Percentiles rank a stretch among this genome's conserved stretches.
These are phyloP conservation scores for Pittosporum tobira DNA, from an alignment of 129 eudicot genomes.

Conservation along the genomic window DNA sequence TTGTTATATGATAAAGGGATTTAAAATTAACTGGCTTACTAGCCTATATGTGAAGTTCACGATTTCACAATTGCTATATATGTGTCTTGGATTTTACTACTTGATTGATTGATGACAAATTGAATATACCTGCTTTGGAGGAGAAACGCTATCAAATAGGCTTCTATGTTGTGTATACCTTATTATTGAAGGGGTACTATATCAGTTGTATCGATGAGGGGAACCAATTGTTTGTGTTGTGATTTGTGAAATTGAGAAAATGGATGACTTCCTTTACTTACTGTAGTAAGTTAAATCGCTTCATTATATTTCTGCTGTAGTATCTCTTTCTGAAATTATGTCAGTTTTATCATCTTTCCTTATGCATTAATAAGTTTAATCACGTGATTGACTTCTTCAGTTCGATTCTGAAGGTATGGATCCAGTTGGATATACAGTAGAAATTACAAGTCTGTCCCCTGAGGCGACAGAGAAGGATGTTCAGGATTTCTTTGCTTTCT, in stretches of 20 bases:
- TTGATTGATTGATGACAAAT: too few relatives aligned
- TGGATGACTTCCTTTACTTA: neutral
- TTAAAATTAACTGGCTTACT: too few relatives aligned
- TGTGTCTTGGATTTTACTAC: too few relatives aligned
- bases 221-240: neutral
- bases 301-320: neutral
- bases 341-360: neutral
- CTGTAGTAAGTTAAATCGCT: neutral
- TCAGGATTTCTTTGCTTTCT: conserved; percentile 65
- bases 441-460: conserved; percentile 78
- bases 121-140: too few relatives aligned
- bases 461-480: conserved; percentile 78
- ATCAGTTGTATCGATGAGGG: neutral
- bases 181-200: neutral
- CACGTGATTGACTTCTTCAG: conserved; percentile 1
- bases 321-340: neutral
- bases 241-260: neutral
- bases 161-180: too few relatives aligned
- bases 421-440: conserved; percentile 50
- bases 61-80: too few relatives aligned
- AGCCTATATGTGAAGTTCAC: too few relatives aligned
- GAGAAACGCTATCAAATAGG: too few relatives aligned
- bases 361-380: neutral
- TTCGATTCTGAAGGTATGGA: conserved; percentile 46
- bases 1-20: too few relatives aligned